Conservation (phyloP, 169 alveolate species). For the Plasmodium vinckei region DNA sequence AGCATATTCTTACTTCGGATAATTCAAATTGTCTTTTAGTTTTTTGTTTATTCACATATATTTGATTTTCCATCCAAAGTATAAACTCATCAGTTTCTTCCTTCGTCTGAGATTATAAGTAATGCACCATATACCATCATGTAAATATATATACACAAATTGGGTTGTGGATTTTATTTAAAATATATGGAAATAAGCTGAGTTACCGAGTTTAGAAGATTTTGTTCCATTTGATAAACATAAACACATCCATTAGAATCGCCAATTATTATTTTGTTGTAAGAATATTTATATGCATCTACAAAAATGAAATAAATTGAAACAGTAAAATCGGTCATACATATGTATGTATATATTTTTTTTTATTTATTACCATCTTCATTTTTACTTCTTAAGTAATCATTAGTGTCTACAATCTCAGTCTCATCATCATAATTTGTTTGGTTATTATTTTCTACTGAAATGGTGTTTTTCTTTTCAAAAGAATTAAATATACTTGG, state of each 20-base stretch:
- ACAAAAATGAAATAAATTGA: background rate
- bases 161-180: too few relatives aligned
- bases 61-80: constrained; percentile 55
- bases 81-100: constrained; percentile 62
- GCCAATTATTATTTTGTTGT: constrained; percentile 69
- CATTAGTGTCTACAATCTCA: constrained; percentile 71
- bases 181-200: background rate
- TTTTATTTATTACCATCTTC: constrained; percentile 69
- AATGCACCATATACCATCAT: constrained; percentile 1
- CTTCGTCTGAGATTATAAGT: constrained; percentile 20
- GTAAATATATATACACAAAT: background rate
- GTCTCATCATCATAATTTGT: constrained; percentile 18
- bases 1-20: constrained; percentile 14
- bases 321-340: background rate
- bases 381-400: constrained; percentile 47
- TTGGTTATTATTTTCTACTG: constrained; percentile 5
- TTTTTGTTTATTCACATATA: constrained; percentile 55
- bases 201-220: constrained; percentile 54
- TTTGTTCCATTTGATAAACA: constrained; percentile 70
- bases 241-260: constrained; percentile 74
- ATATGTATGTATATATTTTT: constrained; percentile 15
- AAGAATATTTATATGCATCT: constrained; percentile 62
- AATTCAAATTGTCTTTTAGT: constrained; percentile 43
- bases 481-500: constrained; percentile 3
- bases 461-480: constrained; percentile 22